Evolutionary conservation across 208 protist species (phyloP).

Genomic region (Endotrypanum monterogeii): DNA sequence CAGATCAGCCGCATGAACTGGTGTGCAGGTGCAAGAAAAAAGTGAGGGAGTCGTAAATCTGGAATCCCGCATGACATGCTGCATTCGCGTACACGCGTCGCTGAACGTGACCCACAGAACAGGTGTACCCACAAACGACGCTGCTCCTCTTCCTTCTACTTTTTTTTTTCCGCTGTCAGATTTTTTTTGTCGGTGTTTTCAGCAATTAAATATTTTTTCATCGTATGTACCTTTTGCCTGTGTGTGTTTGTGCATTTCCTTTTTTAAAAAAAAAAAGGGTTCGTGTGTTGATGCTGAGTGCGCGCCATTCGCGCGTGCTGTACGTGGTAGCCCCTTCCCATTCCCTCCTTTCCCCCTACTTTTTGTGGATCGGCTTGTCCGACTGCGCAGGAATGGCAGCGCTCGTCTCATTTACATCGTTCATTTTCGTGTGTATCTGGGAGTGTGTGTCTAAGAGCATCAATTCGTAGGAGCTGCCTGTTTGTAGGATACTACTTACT

Average conservation of each 20-base stretch:
- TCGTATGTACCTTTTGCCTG: not conserved
- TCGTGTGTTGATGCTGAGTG: not conserved
- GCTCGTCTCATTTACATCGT: no score
- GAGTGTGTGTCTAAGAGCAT: not conserved
- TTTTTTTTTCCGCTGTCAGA: not conserved
- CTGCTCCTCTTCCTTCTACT: not conserved
- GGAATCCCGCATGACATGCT: not conserved
- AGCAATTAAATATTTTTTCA: not conserved
- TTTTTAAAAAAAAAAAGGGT: not conserved
- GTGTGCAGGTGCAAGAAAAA: no score
- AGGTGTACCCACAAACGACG: no score
- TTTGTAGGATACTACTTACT: not conserved
- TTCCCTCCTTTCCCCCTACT: not conserved
- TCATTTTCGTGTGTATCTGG: not conserved
- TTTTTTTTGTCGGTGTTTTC: not conserved
- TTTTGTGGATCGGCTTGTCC: not conserved
- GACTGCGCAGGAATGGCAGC: no score
- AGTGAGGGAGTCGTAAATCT: no score
- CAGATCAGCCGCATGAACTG: no score
- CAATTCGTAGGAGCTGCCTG: not conserved
- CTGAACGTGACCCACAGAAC: not conserved
- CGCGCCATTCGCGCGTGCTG: not conserved
- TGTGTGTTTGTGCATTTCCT: not conserved
- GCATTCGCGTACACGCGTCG: not conserved
- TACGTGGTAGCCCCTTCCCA: not conserved